Evolutionary conservation across 495 filamentous ascomycete genomes (phyloP).

Genomic region (Aspergillus diversus): DNA sequence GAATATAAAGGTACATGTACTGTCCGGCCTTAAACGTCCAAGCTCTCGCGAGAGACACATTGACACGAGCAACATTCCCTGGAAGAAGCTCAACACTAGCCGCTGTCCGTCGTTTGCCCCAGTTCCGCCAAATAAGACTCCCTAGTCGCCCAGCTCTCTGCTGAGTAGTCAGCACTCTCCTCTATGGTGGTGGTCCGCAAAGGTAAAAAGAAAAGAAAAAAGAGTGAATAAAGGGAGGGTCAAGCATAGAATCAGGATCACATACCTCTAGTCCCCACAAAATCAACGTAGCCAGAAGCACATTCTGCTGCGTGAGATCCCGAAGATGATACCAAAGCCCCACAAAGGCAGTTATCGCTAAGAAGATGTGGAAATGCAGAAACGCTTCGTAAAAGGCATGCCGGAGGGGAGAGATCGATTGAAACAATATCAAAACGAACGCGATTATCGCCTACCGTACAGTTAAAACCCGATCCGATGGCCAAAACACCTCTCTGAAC

Average conservation of each 20-base stretch:
- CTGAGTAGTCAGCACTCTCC: conserved; percentile 28
- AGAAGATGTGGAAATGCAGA: conserved; percentile 55
- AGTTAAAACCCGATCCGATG: not conserved
- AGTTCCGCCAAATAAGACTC: conserved; percentile 64
- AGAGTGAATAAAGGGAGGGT: not conserved
- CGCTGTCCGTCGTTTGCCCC: conserved; percentile 42
- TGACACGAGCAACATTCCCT: conserved; percentile 52
- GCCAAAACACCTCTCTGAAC: conserved; percentile 5
- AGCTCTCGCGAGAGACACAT: conserved; percentile 50
- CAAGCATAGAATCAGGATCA: not conserved
- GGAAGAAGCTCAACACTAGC: conserved; percentile 57
- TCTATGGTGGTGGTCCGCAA: conserved; percentile 5
- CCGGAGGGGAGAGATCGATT: conserved; percentile 55
- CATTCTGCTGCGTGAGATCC: conserved; percentile 43
- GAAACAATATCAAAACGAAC: conserved; percentile 53
- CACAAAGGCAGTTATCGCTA: conserved; percentile 51
- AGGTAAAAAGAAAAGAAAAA: not conserved
- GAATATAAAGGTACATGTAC: conserved; percentile 62
- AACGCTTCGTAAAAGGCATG: conserved; percentile 65
- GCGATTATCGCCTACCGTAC: conserved; percentile 40
- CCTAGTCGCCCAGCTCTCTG: conserved; percentile 59
- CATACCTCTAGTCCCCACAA: conserved; percentile 47
- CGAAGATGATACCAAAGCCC: conserved; percentile 60
- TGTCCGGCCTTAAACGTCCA: conserved; percentile 56
- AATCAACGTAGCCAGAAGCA: conserved; percentile 42